phyloP scores from a whole-genome alignment of 2,329 filamentous ascomycete genomes.

The Aspergillus luchuensis region DNA sequence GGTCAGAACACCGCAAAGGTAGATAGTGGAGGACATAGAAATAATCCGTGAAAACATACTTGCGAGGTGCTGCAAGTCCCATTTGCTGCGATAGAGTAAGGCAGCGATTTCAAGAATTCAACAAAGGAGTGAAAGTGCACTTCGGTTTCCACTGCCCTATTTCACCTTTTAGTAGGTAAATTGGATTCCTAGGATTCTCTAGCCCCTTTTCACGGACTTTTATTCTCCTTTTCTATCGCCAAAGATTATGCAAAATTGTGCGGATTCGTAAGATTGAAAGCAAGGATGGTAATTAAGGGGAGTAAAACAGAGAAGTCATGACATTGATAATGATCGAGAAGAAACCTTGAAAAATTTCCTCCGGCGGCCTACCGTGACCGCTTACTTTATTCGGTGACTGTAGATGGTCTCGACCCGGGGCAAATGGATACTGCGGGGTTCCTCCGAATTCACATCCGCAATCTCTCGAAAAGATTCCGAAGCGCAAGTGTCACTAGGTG shows the following conservation, averaged over 20 bases:
- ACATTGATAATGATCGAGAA: neutral
- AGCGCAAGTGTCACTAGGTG: too few relatives aligned
- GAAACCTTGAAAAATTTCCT: neutral
- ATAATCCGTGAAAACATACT: conserved; percentile 50
- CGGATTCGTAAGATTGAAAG: too few relatives aligned
- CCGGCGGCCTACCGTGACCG: neutral
- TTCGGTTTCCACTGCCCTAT: too few relatives aligned
- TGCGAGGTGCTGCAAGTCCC: conserved; percentile 70
- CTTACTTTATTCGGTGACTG: neutral
- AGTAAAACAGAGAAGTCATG: neutral
- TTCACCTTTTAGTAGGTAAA: too few relatives aligned
- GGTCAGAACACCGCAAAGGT: neutral
- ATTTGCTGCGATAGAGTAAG: conserved; percentile 46
- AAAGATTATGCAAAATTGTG: too few relatives aligned
- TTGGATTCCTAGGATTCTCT: too few relatives aligned
- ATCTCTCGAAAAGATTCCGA: too few relatives aligned
- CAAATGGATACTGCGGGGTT: neutral
- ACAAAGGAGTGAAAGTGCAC: neutral
- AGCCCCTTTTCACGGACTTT: too few relatives aligned
- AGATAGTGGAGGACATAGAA: neutral
- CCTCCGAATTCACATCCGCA: neutral
- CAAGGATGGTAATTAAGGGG: too few relatives aligned
- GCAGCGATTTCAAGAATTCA: neutral
- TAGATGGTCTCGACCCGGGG: neutral
- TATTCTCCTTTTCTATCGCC: too few relatives aligned